Conservation (phyloP, 257 asterid species). For the Gentiana macrophylla region DNA sequence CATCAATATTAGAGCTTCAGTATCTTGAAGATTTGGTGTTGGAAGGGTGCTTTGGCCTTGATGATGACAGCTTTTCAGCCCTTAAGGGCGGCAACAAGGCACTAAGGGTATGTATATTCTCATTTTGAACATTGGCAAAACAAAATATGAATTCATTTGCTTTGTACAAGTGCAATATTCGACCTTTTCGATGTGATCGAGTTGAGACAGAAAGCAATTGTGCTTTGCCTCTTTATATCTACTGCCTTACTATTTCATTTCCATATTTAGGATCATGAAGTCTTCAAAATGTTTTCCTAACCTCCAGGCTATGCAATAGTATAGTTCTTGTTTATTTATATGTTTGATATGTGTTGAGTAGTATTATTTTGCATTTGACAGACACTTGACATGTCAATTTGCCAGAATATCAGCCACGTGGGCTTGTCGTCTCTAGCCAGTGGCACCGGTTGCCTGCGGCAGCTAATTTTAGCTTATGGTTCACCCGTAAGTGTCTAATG, state of each 20-base stretch:
- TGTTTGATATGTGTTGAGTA: constrained; percentile 1
- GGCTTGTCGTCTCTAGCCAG: constrained; percentile 71
- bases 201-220: no score
- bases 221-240: no score
- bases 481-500: constrained; percentile 45
- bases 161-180: no score
- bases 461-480: constrained; percentile 63
- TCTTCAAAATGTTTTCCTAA: no score
- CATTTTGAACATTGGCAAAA: background rate
- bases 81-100: constrained; percentile 60
- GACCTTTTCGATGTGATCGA: no score
- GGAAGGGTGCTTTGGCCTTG: constrained; percentile 81
- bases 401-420: constrained; percentile 65
- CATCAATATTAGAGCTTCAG: constrained; percentile 56
- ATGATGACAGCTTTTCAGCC: constrained; percentile 62
- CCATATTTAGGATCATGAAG: no score
- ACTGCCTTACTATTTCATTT: no score
- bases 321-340: no score
- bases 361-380: constrained; percentile 24
- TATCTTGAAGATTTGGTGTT: constrained; percentile 63
- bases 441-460: constrained; percentile 45
- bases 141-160: background rate
- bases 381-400: constrained; percentile 86
- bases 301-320: no score
- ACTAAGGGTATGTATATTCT: constrained; percentile 41